Base-by-base conservation (phyloP, 371 early-diverging fungal genomes). In the Blakeslea trispora region DNA sequence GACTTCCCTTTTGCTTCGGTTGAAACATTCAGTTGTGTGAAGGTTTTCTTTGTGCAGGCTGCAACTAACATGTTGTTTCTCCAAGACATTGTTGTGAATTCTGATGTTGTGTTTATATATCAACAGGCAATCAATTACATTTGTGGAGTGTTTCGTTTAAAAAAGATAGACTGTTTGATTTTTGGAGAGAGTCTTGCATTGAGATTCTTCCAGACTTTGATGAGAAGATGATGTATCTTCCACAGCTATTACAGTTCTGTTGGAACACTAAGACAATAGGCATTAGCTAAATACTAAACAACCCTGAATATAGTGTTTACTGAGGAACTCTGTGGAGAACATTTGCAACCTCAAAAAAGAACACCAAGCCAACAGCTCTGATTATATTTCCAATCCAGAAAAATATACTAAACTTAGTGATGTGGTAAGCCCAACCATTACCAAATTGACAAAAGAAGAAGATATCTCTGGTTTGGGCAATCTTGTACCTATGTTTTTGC, bases 141-240 rank as follows among this genome's bases (percentile, higher is more conserved):
- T 21, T 53, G 17, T 44, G 53, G 43, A 53, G 53, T 43, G 32
- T 53, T 28, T 28, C 28, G 3, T 19, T 11, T 14, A 10, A 40
- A 37, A 28, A n/a, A 24, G 31, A 53, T 5, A 31, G 44, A 4
- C 14, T 39, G 21, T 50, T 53, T 53, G 53, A 53, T 18, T 32
- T 53, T 19, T 53, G 53, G 17, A 53, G 53, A 44, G 43, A 53
- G 32, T 51, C 42, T 40, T 51, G 42, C 14, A 10, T 51, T 1
- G 9, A 51, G 21, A 42, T 51, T 24, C 17, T 24, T n/a, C 39
- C n/a, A 4, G 28, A 51, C 28, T 51, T 18, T 22, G 24, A 51
- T 19, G 42, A 51, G 9, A 51, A 24, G n/a, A 51, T 28, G 24
- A n/a, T 41, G 17, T 24, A 24, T n/a, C 52, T 51, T 7, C n/a